Evolutionary conservation across 2,329 filamentous ascomycete genomes (phyloP).

Genomic region (Pestalotiopsis sp.): DNA sequence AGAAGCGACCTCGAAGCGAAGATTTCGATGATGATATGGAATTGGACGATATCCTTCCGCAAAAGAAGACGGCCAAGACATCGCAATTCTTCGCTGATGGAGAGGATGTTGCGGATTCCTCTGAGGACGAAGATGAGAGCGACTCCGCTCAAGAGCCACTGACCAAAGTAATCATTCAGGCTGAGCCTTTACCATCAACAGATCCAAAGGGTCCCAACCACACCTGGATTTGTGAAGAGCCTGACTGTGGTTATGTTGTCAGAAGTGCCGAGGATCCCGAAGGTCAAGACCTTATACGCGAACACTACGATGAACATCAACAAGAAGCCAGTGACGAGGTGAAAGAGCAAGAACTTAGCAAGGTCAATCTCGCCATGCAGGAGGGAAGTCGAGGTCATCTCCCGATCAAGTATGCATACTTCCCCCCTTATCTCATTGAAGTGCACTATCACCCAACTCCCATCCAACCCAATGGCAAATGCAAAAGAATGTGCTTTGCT

Average conservation of each 20-base stretch:
- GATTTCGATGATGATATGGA: conserved; percentile 25
- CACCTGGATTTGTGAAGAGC: conserved; percentile 68
- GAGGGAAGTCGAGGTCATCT: conserved; percentile 56
- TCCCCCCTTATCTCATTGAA: conserved; percentile 36
- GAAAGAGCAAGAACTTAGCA: conserved; percentile 34
- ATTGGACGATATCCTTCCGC: conserved; percentile 16
- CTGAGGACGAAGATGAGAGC: conserved; percentile 12
- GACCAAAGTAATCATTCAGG: conserved; percentile 44
- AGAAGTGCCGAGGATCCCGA: conserved; percentile 60
- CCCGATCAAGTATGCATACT: conserved; percentile 57
- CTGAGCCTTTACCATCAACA: conserved; percentile 52
- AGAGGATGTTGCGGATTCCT: conserved; percentile 24
- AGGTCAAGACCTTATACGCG: conserved; percentile 57
- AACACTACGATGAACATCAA: conserved; percentile 65
- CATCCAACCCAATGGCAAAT: not conserved
- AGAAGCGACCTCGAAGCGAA: conserved; percentile 46
- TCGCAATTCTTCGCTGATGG: conserved; percentile 37
- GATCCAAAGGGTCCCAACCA: conserved; percentile 59
- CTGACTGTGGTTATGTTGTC: conserved; percentile 66
- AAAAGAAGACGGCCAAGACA: conserved; percentile 30
- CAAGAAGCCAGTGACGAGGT: conserved; percentile 51
- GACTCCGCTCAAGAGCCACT: conserved; percentile 11
- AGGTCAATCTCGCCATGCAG: conserved; percentile 55
- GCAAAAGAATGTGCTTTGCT: not conserved
- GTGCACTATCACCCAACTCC: conserved; percentile 26